Conservation (phyloP, 139 green algal genomes). For the Trebouxia sp. region DNA sequence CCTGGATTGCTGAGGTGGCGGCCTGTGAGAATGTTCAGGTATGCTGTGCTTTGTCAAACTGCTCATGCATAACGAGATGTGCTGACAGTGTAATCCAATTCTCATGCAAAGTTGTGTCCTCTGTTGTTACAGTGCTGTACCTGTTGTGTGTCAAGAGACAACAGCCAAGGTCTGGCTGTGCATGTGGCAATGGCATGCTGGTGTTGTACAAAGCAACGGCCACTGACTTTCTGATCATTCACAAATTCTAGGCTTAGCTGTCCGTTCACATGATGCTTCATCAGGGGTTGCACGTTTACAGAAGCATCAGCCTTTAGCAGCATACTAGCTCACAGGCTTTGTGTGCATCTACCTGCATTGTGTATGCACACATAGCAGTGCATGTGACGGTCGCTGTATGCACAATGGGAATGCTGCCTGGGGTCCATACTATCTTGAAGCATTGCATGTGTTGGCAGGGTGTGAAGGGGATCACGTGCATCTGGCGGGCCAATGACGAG, state of each 20-base stretch:
- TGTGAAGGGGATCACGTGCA: slow-evolving; percentile 41
- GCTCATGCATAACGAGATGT: background rate
- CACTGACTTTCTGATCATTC: too few relatives aligned
- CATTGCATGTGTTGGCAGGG: slow-evolving; percentile 21
- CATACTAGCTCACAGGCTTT: too few relatives aligned
- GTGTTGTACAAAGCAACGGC: background rate
- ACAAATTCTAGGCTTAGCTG: too few relatives aligned
- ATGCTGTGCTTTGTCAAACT: background rate
- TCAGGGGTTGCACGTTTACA: background rate
- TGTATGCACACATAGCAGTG: too few relatives aligned
- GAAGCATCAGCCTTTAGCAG: too few relatives aligned
- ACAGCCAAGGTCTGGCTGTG: background rate
- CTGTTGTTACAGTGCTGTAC: background rate
- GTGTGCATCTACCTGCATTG: too few relatives aligned
- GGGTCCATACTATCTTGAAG: too few relatives aligned
- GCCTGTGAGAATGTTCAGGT: slow-evolving; percentile 31
- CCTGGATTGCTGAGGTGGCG: slow-evolving; percentile 45
- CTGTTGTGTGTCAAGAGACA: too few relatives aligned
- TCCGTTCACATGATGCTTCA: background rate
- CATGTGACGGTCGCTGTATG: too few relatives aligned
- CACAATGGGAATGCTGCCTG: too few relatives aligned
- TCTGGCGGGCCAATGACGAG: slow-evolving; percentile 40
- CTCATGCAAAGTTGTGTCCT: background rate
- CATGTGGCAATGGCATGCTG: background rate
- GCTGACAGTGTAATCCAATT: background rate